Evolutionary conservation across 345 rosid species (phyloP).

Genomic region (Toxicodendron radicans): DNA sequence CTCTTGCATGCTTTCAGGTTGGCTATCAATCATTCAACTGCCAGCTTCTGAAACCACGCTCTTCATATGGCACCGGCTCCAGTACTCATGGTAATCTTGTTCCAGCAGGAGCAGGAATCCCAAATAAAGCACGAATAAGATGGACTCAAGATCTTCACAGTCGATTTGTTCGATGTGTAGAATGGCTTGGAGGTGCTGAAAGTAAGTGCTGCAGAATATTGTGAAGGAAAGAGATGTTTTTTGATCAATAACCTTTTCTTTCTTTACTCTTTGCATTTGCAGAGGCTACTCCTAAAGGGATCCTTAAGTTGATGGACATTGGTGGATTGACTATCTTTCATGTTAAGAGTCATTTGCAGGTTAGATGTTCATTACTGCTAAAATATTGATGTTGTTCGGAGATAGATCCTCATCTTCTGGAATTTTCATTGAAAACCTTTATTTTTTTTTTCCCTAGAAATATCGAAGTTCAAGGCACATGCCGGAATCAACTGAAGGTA

Average conservation of each 20-base stretch:
- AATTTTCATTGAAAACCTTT: neutral
- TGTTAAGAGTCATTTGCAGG: slow-evolving; percentile 43
- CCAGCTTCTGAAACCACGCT: slow-evolving; percentile 12
- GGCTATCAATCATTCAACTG: neutral
- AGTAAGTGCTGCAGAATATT: slow-evolving; percentile 17
- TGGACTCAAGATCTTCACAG: slow-evolving; percentile 40
- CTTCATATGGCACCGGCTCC: neutral
- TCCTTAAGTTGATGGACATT: slow-evolving; percentile 30
- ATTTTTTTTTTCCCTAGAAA: slow-evolving; percentile 18
- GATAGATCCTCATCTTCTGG: neutral
- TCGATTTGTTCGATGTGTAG: slow-evolving; percentile 35
- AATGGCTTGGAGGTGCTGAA: slow-evolving; percentile 33
- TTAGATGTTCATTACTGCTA: neutral
- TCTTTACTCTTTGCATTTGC: neutral
- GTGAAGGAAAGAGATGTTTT: neutral
- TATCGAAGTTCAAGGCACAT: slow-evolving; percentile 22
- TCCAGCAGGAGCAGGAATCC: slow-evolving; percentile 9
- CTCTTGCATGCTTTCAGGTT: slow-evolving; percentile 1
- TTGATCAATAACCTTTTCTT: neutral
- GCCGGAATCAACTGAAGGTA: slow-evolving; percentile 33
- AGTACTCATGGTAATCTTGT: neutral
- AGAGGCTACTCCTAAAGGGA: slow-evolving; percentile 41
- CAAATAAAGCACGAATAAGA: slow-evolving; percentile 27
- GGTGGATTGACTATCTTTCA: slow-evolving; percentile 33
- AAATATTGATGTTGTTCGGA: neutral